Evolutionary conservation across 345 rosid genomes (phyloP).

Genomic region (Laguncularia racemosa): DNA sequence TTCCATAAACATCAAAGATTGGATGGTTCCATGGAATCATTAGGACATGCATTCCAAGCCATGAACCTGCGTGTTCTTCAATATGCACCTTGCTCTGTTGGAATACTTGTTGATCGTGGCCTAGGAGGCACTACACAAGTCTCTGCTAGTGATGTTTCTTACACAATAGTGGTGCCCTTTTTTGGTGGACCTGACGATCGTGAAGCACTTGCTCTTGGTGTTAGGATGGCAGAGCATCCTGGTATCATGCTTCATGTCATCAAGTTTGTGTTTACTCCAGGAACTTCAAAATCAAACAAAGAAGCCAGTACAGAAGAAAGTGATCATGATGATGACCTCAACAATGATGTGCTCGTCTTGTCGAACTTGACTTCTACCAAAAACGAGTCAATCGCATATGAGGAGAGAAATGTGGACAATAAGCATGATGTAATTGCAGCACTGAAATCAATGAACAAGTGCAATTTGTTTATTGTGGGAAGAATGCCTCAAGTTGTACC

Average conservation of each 20-base stretch:
- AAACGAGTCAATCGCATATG: slow-evolving; percentile 15
- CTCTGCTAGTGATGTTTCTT: slow-evolving; percentile 49
- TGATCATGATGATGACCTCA: neutral
- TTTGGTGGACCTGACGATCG: slow-evolving; percentile 46
- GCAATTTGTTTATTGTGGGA: slow-evolving; percentile 36
- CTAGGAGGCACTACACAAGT: slow-evolving; percentile 65
- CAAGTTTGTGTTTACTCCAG: slow-evolving; percentile 19
- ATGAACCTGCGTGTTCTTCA: slow-evolving; percentile 42
- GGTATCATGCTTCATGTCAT: slow-evolving; percentile 35
- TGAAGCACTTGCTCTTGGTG: slow-evolving; percentile 51
- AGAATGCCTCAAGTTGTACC: slow-evolving; percentile 13
- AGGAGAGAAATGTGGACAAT: slow-evolving; percentile 15
- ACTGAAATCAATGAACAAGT: slow-evolving; percentile 12
- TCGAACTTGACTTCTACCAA: slow-evolving; percentile 1
- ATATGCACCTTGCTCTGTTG: slow-evolving; percentile 66
- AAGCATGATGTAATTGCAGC: slow-evolving; percentile 11
- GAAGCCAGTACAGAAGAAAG: neutral
- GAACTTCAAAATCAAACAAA: slow-evolving; percentile 7
- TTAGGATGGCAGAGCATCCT: slow-evolving; percentile 66
- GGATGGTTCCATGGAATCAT: slow-evolving; percentile 57
- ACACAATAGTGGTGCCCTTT: slow-evolving; percentile 27
- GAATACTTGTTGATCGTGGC: slow-evolving; percentile 67
- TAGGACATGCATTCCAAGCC: slow-evolving; percentile 36
- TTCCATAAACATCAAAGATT: slow-evolving; percentile 60
- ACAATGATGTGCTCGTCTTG: slow-evolving; percentile 1